These are phyloP conservation scores for Pseudophaeomoniella oleicola DNA, from an alignment of 2,329 filamentous ascomycete genomes.

Conservation along the genomic window DNA sequence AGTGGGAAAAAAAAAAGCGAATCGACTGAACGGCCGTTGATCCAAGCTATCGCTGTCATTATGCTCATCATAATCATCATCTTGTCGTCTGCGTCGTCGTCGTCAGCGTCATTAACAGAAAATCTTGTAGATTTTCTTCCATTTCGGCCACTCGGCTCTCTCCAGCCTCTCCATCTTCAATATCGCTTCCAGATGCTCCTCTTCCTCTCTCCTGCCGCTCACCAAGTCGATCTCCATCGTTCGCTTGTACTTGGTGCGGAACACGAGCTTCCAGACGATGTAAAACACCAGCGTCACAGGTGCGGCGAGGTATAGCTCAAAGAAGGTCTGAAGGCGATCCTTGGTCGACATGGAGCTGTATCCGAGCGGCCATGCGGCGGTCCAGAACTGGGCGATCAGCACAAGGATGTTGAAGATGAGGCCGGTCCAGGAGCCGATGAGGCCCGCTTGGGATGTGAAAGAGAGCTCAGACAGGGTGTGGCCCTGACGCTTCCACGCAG, in stretches of 20 bases:
- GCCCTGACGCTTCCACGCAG: constrained; percentile 57
- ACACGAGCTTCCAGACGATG: constrained; percentile 22
- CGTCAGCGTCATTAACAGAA: constrained; percentile 50
- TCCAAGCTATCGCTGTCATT: no score
- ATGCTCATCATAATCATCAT: no score
- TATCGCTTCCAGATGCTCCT: constrained; percentile 38
- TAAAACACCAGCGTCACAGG: constrained; percentile 43
- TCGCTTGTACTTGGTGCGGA: constrained; percentile 7
- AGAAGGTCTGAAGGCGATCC: constrained; percentile 51
- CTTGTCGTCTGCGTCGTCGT: no score
- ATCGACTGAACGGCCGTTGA: no score
- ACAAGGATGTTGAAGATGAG: constrained; percentile 62
- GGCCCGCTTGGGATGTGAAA: constrained; percentile 65
- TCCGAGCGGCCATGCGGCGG: constrained; percentile 61
- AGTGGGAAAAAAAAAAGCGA: no score
- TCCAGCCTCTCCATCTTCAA: constrained; percentile 69
- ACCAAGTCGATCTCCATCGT: constrained; percentile 32
- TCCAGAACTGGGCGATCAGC: constrained; percentile 76
- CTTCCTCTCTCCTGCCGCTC: constrained; percentile 69
- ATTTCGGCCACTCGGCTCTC: constrained; percentile 51
- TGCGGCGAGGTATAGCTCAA: constrained; percentile 44
- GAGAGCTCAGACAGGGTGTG: constrained; percentile 63
- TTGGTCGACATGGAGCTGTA: constrained; percentile 21
- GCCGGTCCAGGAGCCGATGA: constrained; percentile 68
- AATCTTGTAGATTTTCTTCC: constrained; percentile 61